A percentile compares a stretch with the other conserved stretches of the same genome.
These are phyloP conservation scores for Calonectria crousiana DNA, from an alignment of 2,329 filamentous ascomycete genomes.

Conservation along the genomic window DNA sequence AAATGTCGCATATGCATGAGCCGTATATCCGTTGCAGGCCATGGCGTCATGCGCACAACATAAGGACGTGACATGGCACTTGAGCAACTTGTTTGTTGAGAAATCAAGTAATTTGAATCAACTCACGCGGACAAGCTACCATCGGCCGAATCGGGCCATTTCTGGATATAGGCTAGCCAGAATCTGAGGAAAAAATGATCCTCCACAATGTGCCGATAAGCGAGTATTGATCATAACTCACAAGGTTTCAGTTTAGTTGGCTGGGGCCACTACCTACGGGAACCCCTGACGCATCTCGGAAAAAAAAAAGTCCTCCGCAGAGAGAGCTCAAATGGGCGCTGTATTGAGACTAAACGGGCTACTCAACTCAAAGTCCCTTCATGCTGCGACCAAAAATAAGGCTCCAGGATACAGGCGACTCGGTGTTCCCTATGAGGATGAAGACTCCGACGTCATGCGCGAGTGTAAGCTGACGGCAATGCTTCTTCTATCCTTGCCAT, in stretches of 20 bases:
- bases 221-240: constrained; percentile 1
- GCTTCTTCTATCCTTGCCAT: not conserved
- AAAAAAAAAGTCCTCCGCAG: not conserved
- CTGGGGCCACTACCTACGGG: not conserved
- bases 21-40: constrained; percentile 1
- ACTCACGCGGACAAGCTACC: not conserved
- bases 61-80: not conserved
- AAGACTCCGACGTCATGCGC: not conserved
- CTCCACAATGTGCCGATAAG: not conserved
- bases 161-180: not conserved
- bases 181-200: not conserved
- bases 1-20: not conserved
- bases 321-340: not conserved
- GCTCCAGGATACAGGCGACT: not conserved
- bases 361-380: not conserved
- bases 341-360: not conserved
- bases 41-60: not conserved
- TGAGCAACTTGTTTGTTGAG: not conserved
- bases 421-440: not conserved
- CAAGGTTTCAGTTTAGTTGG: constrained; percentile 6
- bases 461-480: not conserved
- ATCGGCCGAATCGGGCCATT: not conserved
- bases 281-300: not conserved
- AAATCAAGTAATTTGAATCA: not conserved
- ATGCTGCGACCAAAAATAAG: not conserved